Evolutionary conservation across 2,329 filamentous ascomycete species (phyloP).

Genomic region (Nemania diffusa): DNA sequence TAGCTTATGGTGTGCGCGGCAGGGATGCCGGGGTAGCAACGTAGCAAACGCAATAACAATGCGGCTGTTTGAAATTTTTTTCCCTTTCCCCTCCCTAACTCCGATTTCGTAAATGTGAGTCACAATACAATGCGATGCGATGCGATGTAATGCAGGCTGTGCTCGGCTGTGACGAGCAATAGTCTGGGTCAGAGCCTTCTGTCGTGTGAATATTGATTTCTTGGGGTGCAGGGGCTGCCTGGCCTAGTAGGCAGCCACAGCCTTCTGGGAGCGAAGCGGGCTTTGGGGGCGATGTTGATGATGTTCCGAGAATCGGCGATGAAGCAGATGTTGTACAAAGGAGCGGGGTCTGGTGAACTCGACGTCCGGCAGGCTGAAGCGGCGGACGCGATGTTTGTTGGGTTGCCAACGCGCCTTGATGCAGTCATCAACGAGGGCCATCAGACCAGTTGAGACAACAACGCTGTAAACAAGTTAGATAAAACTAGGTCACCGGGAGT

Average conservation of each 20-base stretch:
- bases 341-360: slow-evolving; percentile 47
- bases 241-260: slow-evolving; percentile 52
- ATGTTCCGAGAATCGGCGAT: slow-evolving; percentile 55
- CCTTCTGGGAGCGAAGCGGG: slow-evolving; percentile 52
- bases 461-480: slow-evolving; percentile 66
- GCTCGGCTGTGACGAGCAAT: slow-evolving; percentile 10
- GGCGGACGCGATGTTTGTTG: slow-evolving; percentile 55
- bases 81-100: slow-evolving; percentile 18
- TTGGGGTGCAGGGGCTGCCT: slow-evolving; percentile 11
- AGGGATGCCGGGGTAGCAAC: slow-evolving; percentile 15
- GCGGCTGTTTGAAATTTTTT: slow-evolving; percentile 5
- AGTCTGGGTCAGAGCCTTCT: slow-evolving; percentile 30
- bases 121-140: slow-evolving; percentile 6
- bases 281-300: slow-evolving; percentile 45
- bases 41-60: slow-evolving; percentile 18
- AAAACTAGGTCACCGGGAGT: neutral
- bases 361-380: slow-evolving; percentile 51
- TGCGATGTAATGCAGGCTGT: slow-evolving; percentile 6
- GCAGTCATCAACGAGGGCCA: slow-evolving; percentile 88
- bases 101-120: slow-evolving; percentile 14
- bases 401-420: slow-evolving; percentile 80
- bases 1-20: slow-evolving; percentile 1
- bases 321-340: slow-evolving; percentile 55
- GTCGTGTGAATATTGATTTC: slow-evolving; percentile 26
- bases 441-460: slow-evolving; percentile 88